Conservation (phyloP, 139 green algal genomes). For the Penium margaritaceum region DNA sequence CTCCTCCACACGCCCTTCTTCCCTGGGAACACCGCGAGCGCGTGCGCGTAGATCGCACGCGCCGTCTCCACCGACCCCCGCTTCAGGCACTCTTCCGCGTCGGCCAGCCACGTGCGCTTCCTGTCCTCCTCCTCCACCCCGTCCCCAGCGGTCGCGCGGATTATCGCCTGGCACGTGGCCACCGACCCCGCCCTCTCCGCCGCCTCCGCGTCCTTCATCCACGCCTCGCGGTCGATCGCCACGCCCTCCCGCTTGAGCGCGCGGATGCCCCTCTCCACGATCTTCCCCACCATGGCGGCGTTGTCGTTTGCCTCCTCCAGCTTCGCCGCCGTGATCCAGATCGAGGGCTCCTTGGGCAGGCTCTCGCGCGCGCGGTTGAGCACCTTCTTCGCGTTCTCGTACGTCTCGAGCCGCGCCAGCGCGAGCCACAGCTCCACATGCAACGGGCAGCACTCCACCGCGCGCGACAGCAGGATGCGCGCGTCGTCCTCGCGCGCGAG, state of each 20-base stretch:
- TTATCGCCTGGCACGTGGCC: constrained; percentile 61
- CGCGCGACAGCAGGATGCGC: constrained; percentile 69
- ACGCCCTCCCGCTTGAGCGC: constrained; percentile 68
- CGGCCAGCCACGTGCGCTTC: constrained; percentile 80
- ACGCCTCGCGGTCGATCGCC: constrained; percentile 83
- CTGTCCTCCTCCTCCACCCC: constrained; percentile 83
- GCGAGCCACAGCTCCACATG: constrained; percentile 96
- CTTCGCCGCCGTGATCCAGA: constrained; percentile 92
- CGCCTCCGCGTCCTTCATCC: constrained; percentile 64
- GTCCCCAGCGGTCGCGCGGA: constrained; percentile 63
- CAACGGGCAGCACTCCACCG: constrained; percentile 84
- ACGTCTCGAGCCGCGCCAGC: constrained; percentile 82
- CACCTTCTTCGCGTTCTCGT: constrained; percentile 87
- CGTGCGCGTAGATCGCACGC: constrained; percentile 73
- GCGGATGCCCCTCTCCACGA: constrained; percentile 64
- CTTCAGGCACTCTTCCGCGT: constrained; percentile 71
- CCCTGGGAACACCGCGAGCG: constrained; percentile 63
- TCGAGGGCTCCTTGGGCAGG: constrained; percentile 76
- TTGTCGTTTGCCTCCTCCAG: constrained; percentile 89
- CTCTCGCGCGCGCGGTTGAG: constrained; percentile 88
- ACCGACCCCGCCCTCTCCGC: constrained; percentile 40
- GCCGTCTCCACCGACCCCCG: constrained; percentile 74
- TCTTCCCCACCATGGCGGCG: constrained; percentile 64
- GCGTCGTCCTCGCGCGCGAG: constrained; percentile 81
- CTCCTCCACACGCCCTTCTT: constrained; percentile 78